phyloP scores from a whole-genome alignment of 805 yeast genomes.

The Saccharomycopsis babjevae region DNA sequence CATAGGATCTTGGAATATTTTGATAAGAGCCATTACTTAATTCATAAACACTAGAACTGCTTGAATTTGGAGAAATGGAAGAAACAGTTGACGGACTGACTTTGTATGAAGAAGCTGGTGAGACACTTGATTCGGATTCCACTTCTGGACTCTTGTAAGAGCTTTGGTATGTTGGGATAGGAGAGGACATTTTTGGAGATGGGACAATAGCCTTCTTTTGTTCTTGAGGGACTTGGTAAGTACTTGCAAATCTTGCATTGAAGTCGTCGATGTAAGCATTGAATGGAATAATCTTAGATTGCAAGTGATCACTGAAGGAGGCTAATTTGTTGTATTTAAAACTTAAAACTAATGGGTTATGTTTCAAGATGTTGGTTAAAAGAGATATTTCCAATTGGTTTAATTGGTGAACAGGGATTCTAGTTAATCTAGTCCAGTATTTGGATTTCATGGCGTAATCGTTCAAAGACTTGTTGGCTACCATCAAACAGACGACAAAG shows the following conservation, averaged over 20 bases:
- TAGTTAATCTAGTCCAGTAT: conserved; percentile 18
- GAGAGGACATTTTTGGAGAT: conserved; percentile 3
- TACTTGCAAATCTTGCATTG: conserved; percentile 15
- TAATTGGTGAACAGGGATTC: conserved; percentile 16
- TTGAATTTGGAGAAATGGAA: conserved; percentile 6
- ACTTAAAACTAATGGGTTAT: conserved; percentile 14
- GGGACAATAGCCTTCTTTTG: not conserved
- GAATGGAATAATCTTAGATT: conserved; percentile 12
- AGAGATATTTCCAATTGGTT: conserved; percentile 17
- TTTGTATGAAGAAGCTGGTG: not conserved
- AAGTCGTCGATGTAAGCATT: conserved; percentile 18
- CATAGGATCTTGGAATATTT: conserved; percentile 5
- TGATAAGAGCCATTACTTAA: conserved; percentile 3
- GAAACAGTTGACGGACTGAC: conserved; percentile 8
- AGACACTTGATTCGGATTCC: not conserved
- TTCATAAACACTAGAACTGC: conserved; percentile 7
- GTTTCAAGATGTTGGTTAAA: conserved; percentile 12
- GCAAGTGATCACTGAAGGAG: conserved; percentile 13
- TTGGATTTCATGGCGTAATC: conserved; percentile 19
- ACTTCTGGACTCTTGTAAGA: not conserved
- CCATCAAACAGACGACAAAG: conserved; percentile 18
- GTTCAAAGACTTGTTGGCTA: conserved; percentile 16
- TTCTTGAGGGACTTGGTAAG: conserved; percentile 6
- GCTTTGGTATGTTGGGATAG: not conserved
- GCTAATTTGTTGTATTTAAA: conserved; percentile 14